A percentile compares a stretch with the other conserved stretches of the same genome.
Conservation (phyloP, 2,329 filamentous ascomycete genomes). For the Cytospora schulzeri region DNA sequence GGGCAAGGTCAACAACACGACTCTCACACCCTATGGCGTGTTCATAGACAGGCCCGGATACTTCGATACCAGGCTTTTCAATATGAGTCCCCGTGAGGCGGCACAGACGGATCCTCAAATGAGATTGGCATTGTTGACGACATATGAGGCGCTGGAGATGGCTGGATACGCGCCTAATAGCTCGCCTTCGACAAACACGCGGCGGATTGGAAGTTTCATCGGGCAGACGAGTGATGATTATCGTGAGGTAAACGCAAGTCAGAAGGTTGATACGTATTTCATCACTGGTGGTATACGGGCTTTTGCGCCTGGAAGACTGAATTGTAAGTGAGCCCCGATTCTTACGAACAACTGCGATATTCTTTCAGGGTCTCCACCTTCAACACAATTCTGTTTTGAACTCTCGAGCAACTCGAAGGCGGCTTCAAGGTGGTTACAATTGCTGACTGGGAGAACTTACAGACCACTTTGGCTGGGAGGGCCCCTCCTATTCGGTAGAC, state of each 20-base stretch:
- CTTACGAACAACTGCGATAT: too few relatives aligned
- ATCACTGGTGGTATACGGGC: constrained; percentile 34
- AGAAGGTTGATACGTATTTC: constrained; percentile 29
- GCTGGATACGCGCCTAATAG: constrained; percentile 45
- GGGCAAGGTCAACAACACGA: constrained; percentile 48
- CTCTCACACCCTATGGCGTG: constrained; percentile 58
- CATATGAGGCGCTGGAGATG: constrained; percentile 35
- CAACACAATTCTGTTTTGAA: too few relatives aligned
- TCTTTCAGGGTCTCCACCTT: too few relatives aligned
- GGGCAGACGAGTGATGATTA: constrained; percentile 58
- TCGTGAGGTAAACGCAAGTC: constrained; percentile 61
- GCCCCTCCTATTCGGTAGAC: constrained; percentile 40
- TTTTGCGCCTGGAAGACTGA: constrained; percentile 39
- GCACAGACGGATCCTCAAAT: constrained; percentile 21
- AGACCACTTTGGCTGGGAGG: constrained; percentile 39
- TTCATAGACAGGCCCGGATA: constrained; percentile 10
- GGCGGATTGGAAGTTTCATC: constrained; percentile 65
- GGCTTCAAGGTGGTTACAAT: too few relatives aligned
- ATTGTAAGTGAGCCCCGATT: constrained; percentile 29
- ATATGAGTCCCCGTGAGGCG: constrained; percentile 22
- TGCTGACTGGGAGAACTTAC: too few relatives aligned
- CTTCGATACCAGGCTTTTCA: constrained; percentile 26
- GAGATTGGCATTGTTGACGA: constrained; percentile 13
- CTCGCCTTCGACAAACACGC: constrained; percentile 33
- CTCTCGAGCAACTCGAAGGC: too few relatives aligned